These are phyloP conservation scores for Glutinoglossum americanum DNA, from an alignment of 495 filamentous ascomycete species.

Conservation along the genomic window DNA sequence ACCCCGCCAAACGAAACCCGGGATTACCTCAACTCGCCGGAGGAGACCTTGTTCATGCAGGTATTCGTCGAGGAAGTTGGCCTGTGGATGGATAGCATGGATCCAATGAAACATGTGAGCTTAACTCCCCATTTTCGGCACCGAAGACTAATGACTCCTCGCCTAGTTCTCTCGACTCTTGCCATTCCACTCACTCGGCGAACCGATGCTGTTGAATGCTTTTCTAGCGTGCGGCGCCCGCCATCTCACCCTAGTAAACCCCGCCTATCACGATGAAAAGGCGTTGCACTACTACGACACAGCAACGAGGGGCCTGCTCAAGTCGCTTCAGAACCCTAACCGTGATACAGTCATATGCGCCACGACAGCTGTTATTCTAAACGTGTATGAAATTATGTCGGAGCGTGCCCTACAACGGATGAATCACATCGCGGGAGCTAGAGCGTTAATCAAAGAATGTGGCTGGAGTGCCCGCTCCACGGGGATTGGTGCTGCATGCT, in stretches of 20 bases:
- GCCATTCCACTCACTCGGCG: slow-evolving; percentile 57
- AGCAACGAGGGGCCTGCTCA: slow-evolving; percentile 51
- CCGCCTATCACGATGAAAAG: slow-evolving; percentile 51
- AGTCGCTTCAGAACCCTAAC: slow-evolving; percentile 55
- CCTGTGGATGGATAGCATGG: slow-evolving; percentile 84
- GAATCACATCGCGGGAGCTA: slow-evolving; percentile 71
- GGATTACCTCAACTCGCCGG: slow-evolving; percentile 39
- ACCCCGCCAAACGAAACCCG: slow-evolving; percentile 27
- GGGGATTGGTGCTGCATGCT: slow-evolving; percentile 73
- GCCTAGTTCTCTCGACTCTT: slow-evolving; percentile 56
- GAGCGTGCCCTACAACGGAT: slow-evolving; percentile 51
- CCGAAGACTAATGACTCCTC: not conserved
- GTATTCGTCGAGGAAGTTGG: slow-evolving; percentile 82
- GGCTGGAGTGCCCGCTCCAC: slow-evolving; percentile 64
- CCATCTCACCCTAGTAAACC: slow-evolving; percentile 51
- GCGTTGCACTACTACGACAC: slow-evolving; percentile 65
- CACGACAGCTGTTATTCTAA: slow-evolving; percentile 70
- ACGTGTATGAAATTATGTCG: slow-evolving; percentile 84
- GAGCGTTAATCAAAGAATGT: slow-evolving; percentile 79
- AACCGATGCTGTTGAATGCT: slow-evolving; percentile 83
- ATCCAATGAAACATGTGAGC: slow-evolving; percentile 61
- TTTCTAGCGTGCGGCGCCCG: slow-evolving; percentile 76
- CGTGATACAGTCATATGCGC: slow-evolving; percentile 73
- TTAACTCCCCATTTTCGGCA: not conserved
- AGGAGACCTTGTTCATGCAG: slow-evolving; percentile 72